A percentile compares a stretch with the other conserved stretches of the same genome.
Conservation (phyloP, 2,329 filamentous ascomycete species). For the Gnomoniopsis sp. region DNA sequence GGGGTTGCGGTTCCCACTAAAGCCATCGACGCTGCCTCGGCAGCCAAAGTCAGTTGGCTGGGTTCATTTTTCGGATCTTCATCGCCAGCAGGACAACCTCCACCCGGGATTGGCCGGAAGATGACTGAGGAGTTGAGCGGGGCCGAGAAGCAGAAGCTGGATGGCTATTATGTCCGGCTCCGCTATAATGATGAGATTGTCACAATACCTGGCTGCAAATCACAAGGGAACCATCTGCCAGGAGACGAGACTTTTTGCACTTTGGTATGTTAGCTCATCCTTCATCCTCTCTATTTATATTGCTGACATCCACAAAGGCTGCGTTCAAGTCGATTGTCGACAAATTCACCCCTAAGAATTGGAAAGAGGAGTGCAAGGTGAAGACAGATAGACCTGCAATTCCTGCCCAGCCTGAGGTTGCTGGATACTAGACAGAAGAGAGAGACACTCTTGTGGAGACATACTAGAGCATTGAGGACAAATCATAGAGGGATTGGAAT, state of each 20-base stretch:
- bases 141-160: conserved; percentile 56
- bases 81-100: conserved; percentile 27
- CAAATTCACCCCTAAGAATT: conserved; percentile 79
- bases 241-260: conserved; percentile 91
- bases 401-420: conserved; percentile 47
- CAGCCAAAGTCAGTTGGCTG: conserved; percentile 29
- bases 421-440: conserved; percentile 39
- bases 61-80: conserved; percentile 28
- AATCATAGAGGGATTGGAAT: conserved; percentile 39
- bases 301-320: conserved; percentile 43
- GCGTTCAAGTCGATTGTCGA: conserved; percentile 93
- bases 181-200: conserved; percentile 88
- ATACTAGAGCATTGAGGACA: conserved; percentile 26
- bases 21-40: neutral
- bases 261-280: conserved; percentile 50
- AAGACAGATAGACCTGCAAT: conserved; percentile 42
- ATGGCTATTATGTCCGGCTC: conserved; percentile 82
- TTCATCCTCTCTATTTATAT: neutral
- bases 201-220: conserved; percentile 75
- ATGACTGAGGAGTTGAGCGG: conserved; percentile 52
- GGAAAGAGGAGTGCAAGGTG: conserved; percentile 56
- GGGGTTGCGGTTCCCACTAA: conserved; percentile 20
- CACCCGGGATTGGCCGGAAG: conserved; percentile 57
- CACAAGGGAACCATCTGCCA: conserved; percentile 74
- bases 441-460: neutral